phyloP scores from a whole-genome alignment of 108 stramenopile genomes.

The Cyclostephanos tholiformis region DNA sequence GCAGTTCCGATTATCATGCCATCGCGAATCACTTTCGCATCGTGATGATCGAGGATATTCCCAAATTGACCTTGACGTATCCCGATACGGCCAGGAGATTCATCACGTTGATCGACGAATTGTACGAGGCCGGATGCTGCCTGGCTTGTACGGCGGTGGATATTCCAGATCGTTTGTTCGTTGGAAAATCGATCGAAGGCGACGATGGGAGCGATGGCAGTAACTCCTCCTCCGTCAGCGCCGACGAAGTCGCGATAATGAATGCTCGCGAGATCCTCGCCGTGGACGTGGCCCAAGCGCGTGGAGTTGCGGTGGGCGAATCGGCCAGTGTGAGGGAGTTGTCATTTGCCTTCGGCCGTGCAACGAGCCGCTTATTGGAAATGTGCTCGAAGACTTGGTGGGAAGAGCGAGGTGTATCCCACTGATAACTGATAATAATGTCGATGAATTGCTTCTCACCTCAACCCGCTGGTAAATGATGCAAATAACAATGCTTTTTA shows the following conservation, averaged over 20 bases:
- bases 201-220: slow-evolving; percentile 21
- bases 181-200: slow-evolving; percentile 37
- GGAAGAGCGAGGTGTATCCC: slow-evolving; percentile 42
- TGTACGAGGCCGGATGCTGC: slow-evolving; percentile 90
- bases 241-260: slow-evolving; percentile 1
- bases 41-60: slow-evolving; percentile 83
- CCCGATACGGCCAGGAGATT: slow-evolving; percentile 91
- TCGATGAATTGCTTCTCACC: too few relatives aligned
- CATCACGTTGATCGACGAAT: slow-evolving; percentile 96
- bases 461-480: too few relatives aligned
- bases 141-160: slow-evolving; percentile 60
- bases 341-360: slow-evolving; percentile 82
- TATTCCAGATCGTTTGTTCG: slow-evolving; percentile 53
- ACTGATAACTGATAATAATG: too few relatives aligned
- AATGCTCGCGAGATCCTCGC: slow-evolving; percentile 37
- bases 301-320: slow-evolving; percentile 61
- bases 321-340: slow-evolving; percentile 87
- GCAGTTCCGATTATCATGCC: slow-evolving; percentile 91
- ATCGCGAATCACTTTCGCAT: slow-evolving; percentile 86
- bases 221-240: slow-evolving; percentile 5
- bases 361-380: slow-evolving; percentile 83
- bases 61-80: slow-evolving; percentile 67
- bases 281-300: slow-evolving; percentile 58
- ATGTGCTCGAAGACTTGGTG: slow-evolving; percentile 86
- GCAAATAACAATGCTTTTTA: too few relatives aligned